These are phyloP conservation scores for Pleoardoris graminearum DNA, from an alignment of 2,329 filamentous ascomycete species.

Conservation along the genomic window DNA sequence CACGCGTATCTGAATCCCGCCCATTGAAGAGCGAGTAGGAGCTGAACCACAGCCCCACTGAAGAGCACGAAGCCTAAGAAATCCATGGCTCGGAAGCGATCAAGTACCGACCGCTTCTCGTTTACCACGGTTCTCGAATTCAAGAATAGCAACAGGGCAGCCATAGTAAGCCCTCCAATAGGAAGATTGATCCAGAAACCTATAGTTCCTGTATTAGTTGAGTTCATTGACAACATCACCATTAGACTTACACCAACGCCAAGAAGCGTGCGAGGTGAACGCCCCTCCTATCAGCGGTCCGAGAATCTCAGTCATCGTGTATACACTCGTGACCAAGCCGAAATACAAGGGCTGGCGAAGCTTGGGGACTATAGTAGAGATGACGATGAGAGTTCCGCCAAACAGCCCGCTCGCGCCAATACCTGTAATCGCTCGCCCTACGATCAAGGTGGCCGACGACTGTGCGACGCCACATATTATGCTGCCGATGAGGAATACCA, in stretches of 20 bases:
- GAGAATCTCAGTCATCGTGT: conserved; percentile 13
- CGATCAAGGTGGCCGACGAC: conserved; percentile 41
- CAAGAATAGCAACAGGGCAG: conserved; percentile 42
- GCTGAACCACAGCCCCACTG: conserved; percentile 33
- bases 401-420: conserved; percentile 46
- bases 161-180: conserved; percentile 14
- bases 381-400: conserved; percentile 10
- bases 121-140: not conserved
- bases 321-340: conserved; percentile 1
- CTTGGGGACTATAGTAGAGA: conserved; percentile 10
- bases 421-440: conserved; percentile 47
- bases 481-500: conserved; percentile 59
- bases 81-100: conserved; percentile 44
- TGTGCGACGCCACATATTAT: conserved; percentile 54
- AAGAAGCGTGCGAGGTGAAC: conserved; percentile 40
- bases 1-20: conserved; percentile 20
- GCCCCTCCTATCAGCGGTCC: conserved; percentile 46
- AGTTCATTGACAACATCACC: not conserved
- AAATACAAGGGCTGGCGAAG: conserved; percentile 9
- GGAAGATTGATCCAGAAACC: conserved; percentile 33
- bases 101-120: not conserved
- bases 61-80: conserved; percentile 41
- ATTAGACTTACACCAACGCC: conserved; percentile 44
- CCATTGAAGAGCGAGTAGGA: conserved; percentile 29
- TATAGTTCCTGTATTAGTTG: not conserved